These are phyloP conservation scores for Heracleum sosnowskyi DNA, from an alignment of 129 eudicot species.

Conservation along the genomic window DNA sequence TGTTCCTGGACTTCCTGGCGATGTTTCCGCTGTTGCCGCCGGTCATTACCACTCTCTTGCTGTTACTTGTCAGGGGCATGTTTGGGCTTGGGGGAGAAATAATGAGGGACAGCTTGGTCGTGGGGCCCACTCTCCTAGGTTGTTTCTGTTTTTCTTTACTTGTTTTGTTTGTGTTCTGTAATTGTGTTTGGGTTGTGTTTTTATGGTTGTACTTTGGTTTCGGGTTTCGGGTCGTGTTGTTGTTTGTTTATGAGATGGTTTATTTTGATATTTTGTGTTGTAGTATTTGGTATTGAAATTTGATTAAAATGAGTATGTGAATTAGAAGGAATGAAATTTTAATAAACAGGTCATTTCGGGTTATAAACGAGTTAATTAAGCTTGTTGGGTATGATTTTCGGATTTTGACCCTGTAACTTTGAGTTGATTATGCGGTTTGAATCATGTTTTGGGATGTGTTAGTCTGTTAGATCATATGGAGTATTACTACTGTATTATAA, in stretches of 20 bases:
- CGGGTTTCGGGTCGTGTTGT: neutral
- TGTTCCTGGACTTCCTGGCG: slow-evolving; percentile 54
- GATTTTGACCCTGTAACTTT: too few relatives aligned
- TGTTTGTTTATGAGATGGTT: neutral
- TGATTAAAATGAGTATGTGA: neutral
- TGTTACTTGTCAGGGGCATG: slow-evolving; percentile 59
- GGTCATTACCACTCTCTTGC: slow-evolving; percentile 96
- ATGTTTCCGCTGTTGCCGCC: slow-evolving; percentile 63
- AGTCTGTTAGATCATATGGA: too few relatives aligned
- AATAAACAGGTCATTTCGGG: neutral
- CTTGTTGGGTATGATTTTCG: too few relatives aligned
- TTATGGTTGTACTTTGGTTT: neutral
- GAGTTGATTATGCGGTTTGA: too few relatives aligned
- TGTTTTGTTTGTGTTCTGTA: neutral
- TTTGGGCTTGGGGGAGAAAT: slow-evolving; percentile 99
- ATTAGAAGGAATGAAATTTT: neutral
- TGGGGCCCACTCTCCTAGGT: slow-evolving; percentile 57
- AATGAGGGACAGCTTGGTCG: slow-evolving; percentile 78
- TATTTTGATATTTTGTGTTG: neutral
- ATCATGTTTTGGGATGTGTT: too few relatives aligned
- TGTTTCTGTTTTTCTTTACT: neutral
- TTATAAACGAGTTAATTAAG: too few relatives aligned
- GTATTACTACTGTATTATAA: too few relatives aligned
- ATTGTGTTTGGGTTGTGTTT: too few relatives aligned
- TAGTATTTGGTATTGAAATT: neutral